Evolutionary conservation across 495 filamentous ascomycete genomes (phyloP).

Genomic region (Corynascus novoguineensis): DNA sequence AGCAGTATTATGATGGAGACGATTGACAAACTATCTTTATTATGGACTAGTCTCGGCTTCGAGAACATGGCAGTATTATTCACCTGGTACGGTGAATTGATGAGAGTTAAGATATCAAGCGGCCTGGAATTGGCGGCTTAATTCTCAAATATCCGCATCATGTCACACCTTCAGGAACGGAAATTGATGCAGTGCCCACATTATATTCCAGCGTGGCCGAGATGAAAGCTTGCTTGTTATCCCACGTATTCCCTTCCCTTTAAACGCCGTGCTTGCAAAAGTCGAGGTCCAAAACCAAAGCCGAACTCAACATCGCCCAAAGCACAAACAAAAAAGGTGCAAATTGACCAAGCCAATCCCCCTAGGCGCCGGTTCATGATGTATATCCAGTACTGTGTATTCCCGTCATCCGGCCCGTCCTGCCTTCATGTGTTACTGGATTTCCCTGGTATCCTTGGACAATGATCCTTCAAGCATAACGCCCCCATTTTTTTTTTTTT

Average conservation of each 20-base stretch:
- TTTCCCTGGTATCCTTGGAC: background rate
- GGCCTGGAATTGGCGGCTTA: background rate
- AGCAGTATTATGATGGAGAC: background rate
- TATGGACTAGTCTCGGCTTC: background rate
- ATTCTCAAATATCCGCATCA: background rate
- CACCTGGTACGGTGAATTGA: too few species aligned
- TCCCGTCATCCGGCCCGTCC: background rate
- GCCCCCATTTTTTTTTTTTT: background rate
- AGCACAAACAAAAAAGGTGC: background rate
- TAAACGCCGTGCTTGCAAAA: slow-evolving; percentile 14
- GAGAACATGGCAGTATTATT: too few species aligned
- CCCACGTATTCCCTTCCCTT: background rate
- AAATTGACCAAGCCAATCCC: background rate
- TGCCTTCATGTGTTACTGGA: background rate
- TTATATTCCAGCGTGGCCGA: background rate
- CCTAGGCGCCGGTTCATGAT: background rate
- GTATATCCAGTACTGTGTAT: slow-evolving; percentile 1
- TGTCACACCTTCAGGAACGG: too few species aligned
- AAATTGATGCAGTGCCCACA: too few species aligned
- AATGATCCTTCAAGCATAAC: background rate
- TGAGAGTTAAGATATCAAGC: too few species aligned
- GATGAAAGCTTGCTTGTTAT: background rate
- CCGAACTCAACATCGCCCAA: background rate
- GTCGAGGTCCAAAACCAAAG: background rate
- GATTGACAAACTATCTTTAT: background rate